These are phyloP conservation scores for Leptomonas pyrrhocoris DNA, from an alignment of 208 protist genomes.

Conservation along the genomic window DNA sequence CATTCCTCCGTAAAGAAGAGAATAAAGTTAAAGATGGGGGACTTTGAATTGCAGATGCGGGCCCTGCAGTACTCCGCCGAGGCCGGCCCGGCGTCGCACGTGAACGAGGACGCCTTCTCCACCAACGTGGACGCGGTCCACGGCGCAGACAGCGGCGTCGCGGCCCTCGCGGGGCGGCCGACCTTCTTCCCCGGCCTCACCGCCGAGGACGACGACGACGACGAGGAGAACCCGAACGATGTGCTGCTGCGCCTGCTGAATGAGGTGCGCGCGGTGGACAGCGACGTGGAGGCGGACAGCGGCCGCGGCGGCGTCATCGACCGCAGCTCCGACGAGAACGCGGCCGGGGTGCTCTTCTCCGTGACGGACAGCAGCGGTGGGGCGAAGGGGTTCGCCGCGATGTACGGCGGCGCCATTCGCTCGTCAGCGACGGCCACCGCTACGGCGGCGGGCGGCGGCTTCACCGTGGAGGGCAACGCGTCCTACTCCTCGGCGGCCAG, in stretches of 20 bases:
- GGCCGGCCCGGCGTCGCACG: slow-evolving; percentile 1
- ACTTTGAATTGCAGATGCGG: slow-evolving; percentile 4
- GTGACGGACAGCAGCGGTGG: slow-evolving; percentile 13
- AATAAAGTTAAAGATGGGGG: slow-evolving; percentile 12
- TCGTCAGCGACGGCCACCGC: not conserved
- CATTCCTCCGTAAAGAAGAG: too few relatives aligned
- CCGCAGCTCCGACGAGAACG: slow-evolving; percentile 32
- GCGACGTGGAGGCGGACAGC: slow-evolving; percentile 29
- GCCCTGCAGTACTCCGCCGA: slow-evolving; percentile 11
- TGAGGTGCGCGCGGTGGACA: slow-evolving; percentile 43
- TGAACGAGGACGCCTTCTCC: slow-evolving; percentile 28
- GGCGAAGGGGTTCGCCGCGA: slow-evolving; percentile 13
- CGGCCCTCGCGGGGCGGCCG: slow-evolving; percentile 13
- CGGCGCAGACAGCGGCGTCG: slow-evolving; percentile 2
- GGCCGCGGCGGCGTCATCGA: slow-evolving; percentile 10
- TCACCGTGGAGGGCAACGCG: slow-evolving; percentile 55
- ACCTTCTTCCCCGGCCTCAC: slow-evolving; percentile 23
- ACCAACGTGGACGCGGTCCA: slow-evolving; percentile 16
- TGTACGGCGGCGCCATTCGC: slow-evolving; percentile 6
- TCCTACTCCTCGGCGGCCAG: slow-evolving; percentile 29
- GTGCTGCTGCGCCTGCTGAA: slow-evolving; percentile 55
- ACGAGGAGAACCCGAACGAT: slow-evolving; percentile 39
- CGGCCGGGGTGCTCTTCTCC: slow-evolving; percentile 23
- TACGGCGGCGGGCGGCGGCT: slow-evolving; percentile 26
- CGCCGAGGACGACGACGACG: slow-evolving; percentile 18